Evolutionary conservation across 2,329 filamentous ascomycete genomes (phyloP).

Genomic region (Biscogniauxia mediterranea): DNA sequence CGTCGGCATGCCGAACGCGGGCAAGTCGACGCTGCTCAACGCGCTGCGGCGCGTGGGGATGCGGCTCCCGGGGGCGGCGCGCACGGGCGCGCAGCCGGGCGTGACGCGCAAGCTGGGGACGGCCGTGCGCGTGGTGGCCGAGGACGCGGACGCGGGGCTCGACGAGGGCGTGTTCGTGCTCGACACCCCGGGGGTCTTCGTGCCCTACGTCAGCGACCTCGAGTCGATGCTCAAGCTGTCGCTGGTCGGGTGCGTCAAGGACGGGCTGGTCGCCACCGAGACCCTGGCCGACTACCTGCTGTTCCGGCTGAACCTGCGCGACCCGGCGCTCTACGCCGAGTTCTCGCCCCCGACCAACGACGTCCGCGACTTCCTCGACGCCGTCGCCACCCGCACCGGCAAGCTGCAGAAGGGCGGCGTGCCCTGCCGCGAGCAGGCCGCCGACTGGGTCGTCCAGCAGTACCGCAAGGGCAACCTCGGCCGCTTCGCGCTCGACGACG

Average conservation of each 20-base stretch:
- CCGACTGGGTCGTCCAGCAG: constrained; percentile 75
- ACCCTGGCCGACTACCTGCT: constrained; percentile 89
- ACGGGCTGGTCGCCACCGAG: constrained; percentile 74
- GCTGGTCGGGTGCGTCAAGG: constrained; percentile 85
- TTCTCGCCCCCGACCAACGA: constrained; percentile 80
- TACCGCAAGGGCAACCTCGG: constrained; percentile 80
- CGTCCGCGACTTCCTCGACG: constrained; percentile 67
- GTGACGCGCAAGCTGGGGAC: constrained; percentile 83
- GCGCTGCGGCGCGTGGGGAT: constrained; percentile 71
- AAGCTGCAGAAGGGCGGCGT: constrained; percentile 71
- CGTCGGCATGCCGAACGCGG: constrained; percentile 97
- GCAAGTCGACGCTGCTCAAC: constrained; percentile 94
- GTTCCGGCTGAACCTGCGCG: constrained; percentile 72
- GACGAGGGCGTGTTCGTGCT: constrained; percentile 74
- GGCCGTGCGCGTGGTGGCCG: constrained; percentile 65
- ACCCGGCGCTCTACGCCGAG: constrained; percentile 59
- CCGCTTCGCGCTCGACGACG: constrained; percentile 74
- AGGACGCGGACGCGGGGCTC: constrained; percentile 31
- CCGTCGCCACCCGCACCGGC: constrained; percentile 71
- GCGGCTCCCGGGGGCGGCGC: constrained; percentile 62
- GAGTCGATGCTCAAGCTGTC: constrained; percentile 95
- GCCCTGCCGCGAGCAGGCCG: constrained; percentile 69
- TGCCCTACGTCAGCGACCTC: constrained; percentile 82
- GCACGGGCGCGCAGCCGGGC: constrained; percentile 83
- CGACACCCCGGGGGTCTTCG: constrained; percentile 93